phyloP scores from a whole-genome alignment of 2,329 filamentous ascomycete genomes.

The Fonsecaea multimorphosa region DNA sequence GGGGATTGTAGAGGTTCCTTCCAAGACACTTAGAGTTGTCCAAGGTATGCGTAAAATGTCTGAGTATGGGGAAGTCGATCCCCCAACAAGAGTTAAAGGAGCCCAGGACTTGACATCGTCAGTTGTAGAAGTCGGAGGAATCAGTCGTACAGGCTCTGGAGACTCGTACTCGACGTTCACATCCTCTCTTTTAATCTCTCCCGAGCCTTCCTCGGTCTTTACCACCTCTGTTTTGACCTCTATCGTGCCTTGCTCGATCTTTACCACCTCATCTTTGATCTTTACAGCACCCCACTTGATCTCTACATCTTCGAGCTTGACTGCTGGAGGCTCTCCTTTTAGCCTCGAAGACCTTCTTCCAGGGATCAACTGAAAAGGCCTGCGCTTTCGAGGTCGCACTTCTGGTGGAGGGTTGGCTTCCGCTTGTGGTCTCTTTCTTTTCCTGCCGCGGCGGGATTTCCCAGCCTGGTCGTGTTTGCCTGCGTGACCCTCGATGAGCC shows the following conservation, averaged over 20 bases:
- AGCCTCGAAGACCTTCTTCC: not conserved
- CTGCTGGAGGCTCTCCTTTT: not conserved
- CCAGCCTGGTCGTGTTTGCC: constrained; percentile 12
- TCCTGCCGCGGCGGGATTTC: constrained; percentile 15
- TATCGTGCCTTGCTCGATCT: not conserved
- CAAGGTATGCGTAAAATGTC: too few species aligned
- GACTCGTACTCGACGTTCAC: not conserved
- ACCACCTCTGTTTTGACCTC: too few species aligned
- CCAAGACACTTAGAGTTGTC: too few species aligned
- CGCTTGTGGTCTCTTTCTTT: constrained; percentile 21
- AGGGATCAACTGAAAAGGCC: not conserved
- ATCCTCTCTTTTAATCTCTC: not conserved
- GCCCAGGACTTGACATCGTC: not conserved
- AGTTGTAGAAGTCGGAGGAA: not conserved
- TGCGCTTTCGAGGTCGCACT: not conserved
- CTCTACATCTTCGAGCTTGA: not conserved
- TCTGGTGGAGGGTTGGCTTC: constrained; percentile 6
- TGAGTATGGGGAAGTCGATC: too few species aligned
- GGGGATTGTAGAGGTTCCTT: too few species aligned
- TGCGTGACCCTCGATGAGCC: constrained; percentile 61
- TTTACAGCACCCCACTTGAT: too few species aligned
- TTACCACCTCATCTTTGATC: not conserved
- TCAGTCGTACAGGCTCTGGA: not conserved
- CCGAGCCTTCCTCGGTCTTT: too few species aligned
- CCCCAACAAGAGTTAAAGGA: too few species aligned